These are phyloP conservation scores for Tetrahymena thermophila DNA, from an alignment of 73 alveolate species.

Conservation along the genomic window DNA sequence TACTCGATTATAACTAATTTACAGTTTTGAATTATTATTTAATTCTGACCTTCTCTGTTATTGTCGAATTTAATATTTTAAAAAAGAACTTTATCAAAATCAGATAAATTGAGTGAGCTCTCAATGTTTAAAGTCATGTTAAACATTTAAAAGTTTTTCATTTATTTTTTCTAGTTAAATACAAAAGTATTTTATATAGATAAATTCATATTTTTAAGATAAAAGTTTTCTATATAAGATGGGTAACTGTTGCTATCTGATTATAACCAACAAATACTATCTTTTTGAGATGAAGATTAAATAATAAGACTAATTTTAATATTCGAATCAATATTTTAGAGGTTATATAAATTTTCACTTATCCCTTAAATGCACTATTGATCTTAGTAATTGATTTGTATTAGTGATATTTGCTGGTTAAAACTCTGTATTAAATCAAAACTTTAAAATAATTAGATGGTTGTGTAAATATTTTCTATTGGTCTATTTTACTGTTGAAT, in stretches of 20 bases:
- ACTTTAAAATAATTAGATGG: too few relatives aligned
- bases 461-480: background rate
- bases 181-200: background rate
- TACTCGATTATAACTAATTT: background rate
- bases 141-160: background rate
- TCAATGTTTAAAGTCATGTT: background rate
- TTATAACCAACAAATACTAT: too few relatives aligned
- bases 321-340: too few relatives aligned
- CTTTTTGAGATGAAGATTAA: background rate
- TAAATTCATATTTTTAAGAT: background rate
- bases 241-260: background rate
- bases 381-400: background rate
- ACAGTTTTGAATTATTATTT: background rate
- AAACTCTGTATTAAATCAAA: too few relatives aligned
- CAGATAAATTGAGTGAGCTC: background rate
- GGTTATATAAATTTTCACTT: too few relatives aligned
- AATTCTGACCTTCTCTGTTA: background rate
- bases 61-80: background rate
- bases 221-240: too few relatives aligned
- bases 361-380: too few relatives aligned
- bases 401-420: background rate
- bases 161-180: too few relatives aligned
- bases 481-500: background rate
- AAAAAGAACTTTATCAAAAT: background rate
- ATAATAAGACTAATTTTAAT: too few relatives aligned